Evolutionary conservation across 495 filamentous ascomycete genomes (phyloP).

Genomic region (Podospora comata): DNA sequence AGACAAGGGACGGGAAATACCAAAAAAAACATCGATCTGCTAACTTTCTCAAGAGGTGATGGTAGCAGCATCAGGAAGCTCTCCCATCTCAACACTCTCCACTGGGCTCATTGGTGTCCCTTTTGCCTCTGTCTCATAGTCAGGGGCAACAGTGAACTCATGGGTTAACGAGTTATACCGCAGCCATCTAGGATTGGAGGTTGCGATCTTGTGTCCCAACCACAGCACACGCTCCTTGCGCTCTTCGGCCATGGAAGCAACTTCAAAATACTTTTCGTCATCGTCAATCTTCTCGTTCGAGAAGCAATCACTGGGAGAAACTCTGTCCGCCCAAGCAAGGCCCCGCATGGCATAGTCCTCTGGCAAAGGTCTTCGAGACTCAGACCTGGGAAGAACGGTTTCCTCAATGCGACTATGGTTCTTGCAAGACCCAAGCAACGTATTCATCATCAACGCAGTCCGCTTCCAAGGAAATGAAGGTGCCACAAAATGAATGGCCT

Average conservation of each 20-base stretch:
- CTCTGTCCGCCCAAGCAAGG: constrained; percentile 63
- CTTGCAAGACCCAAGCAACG: constrained; percentile 46
- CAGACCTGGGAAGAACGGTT: constrained; percentile 25
- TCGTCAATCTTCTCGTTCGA: constrained; percentile 65
- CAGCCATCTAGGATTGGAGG: constrained; percentile 33
- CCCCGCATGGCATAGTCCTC: constrained; percentile 84
- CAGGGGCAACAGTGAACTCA: constrained; percentile 33
- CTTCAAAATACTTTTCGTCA: constrained; percentile 71
- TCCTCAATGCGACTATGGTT: constrained; percentile 48
- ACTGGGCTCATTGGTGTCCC: neutral
- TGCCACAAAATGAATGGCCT: constrained; percentile 45
- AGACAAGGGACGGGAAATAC: neutral
- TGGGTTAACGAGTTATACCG: constrained; percentile 32
- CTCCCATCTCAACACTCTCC: constrained; percentile 25
- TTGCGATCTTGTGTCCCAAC: constrained; percentile 60
- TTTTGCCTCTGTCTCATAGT: constrained; percentile 31
- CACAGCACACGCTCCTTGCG: constrained; percentile 73
- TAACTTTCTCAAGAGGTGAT: neutral
- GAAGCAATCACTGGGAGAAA: constrained; percentile 72
- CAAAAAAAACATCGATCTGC: neutral
- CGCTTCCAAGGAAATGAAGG: constrained; percentile 61
- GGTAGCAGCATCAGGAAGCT: constrained; percentile 29
- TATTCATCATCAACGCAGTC: constrained; percentile 65
- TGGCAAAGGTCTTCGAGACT: constrained; percentile 58
- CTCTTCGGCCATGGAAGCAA: constrained; percentile 58